Evolutionary conservation across 2,329 filamentous ascomycete species (phyloP), one percentile per base, ranked within the genome.

Genomic region (Tolypocladium paradoxum): DNA sequence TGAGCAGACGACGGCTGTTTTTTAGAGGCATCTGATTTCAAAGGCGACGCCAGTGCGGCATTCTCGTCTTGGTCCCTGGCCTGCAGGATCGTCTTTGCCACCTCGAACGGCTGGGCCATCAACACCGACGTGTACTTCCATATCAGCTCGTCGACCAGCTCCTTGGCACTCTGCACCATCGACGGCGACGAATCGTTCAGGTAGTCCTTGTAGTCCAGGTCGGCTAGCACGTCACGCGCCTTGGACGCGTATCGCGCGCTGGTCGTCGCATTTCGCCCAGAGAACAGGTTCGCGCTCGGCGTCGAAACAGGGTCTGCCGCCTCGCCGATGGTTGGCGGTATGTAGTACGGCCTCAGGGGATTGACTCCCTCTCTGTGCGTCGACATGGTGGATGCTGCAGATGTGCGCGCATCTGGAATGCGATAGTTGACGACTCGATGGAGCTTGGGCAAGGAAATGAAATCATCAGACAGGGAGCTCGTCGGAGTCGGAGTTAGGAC

Each of bases 41-140:
- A 49, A n/a, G 58, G 55, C 20, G 60, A 54, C 18, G 59, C 54
- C 37, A 65, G 50, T 11, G 60, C 56, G 40, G 73, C 74, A 36
- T 72, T 61, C 51, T 75, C 75, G 59, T 79, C 78, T 61, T 84
- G 80, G 57, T 69, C 72, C 58, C 78, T 82, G 50, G 90, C 83
- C 71, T 99, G 93, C 61, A 99, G 73, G 53, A 97, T 82, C 16
- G 86, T 93, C 78, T 96, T 97, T 64, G 92, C 90, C 54, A 96
- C 91, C 75, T 97, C 93, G 68, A 99, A 97, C 16, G 93, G 93
- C 71, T 99, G 93, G 52, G 90, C 87, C 66, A 96, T 84, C 64
- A 97, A 70, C 27, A 96, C 85, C 54, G 86, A 90, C 16, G 85
- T 87, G 72, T 99, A 99, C 66, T 93, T 92, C 84, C 91, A 95